Base-by-base conservation (phyloP, 2,329 filamentous ascomycete species). In the Cylindrodendrum hubeiense region DNA sequence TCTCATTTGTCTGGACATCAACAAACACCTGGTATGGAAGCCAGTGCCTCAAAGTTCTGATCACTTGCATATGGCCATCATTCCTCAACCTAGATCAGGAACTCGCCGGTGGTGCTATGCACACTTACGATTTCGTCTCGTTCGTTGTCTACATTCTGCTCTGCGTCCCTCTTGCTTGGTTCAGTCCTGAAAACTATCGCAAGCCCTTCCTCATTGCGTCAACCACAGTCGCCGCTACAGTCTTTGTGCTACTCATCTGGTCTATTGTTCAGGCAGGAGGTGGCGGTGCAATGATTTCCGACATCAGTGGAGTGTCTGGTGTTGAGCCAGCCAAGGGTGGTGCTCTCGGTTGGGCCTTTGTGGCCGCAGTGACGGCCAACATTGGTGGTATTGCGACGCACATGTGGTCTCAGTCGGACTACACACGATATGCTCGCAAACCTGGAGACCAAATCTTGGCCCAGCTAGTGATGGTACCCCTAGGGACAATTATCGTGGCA, bases 191-290 rank as follows among this genome's bases (percentile, higher is more conserved):
- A 62, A 63, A 62, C 6, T 75, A 75, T 62, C 67, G 70, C 46
- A 50, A 68, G 19, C 73, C 73, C 19, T 75, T 75, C 56, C 66
- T 72, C 52, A 28, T 72, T 15, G 69, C 73, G 15, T 70, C 70
- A 1, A 46, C 63, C 30, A 73, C 67, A 10, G 73, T 75, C 49
- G 69, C 71, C 22, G 69, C 73, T 1, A 66, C 73, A 68, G 37
- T 79, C 71, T 59, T 79, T 71, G 28, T 77, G 71, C 55, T 71
- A 34, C 43, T 79, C 65, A 51, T 76, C 65, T 74, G 74, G 74
- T 65, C 73, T 62, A 37, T 76, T 68, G 67, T 77, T 69, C 53
- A 75, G 60, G 54, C 75, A 67, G 28, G 66, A 28, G 73, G 73
- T 17, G 70, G 69, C 1, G 73, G 74, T 12, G 67, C 67, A 8